Evolutionary conservation across 177 flowering plant genomes (phyloP).

Genomic region (Vitis hybrid): DNA sequence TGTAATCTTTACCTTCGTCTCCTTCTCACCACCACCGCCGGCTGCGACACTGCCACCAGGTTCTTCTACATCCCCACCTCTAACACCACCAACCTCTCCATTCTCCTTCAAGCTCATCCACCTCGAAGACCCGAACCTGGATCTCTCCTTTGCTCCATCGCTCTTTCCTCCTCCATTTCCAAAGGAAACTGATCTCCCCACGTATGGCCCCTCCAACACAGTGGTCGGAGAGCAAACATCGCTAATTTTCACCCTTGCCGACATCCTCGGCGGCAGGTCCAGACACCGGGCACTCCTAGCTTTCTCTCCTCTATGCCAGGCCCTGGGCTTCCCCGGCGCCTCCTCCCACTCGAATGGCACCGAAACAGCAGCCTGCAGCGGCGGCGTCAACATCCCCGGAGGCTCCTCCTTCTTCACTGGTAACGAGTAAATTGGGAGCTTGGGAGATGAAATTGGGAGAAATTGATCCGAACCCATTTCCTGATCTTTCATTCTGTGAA

Average conservation of each 20-base stretch:
- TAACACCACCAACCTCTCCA: constrained; percentile 11
- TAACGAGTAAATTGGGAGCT: constrained; percentile 45
- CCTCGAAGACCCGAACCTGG: constrained; percentile 31
- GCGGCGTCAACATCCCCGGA: constrained; percentile 57
- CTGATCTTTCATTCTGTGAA: background rate
- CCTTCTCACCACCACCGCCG: constrained; percentile 7
- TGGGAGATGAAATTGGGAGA: constrained; percentile 33
- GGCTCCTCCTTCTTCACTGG: constrained; percentile 37
- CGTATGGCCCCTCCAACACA: constrained; percentile 54
- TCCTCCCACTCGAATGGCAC: constrained; percentile 87
- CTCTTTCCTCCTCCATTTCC: constrained; percentile 15
- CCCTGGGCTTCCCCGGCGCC: constrained; percentile 71
- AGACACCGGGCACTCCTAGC: constrained; percentile 33
- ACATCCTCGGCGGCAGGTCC: constrained; percentile 72
- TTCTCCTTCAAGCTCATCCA: constrained; percentile 28
- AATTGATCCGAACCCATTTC: constrained; percentile 1
- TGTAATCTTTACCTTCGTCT: constrained; percentile 37
- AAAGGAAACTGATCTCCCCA: constrained; percentile 25
- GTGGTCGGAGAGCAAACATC: constrained; percentile 52
- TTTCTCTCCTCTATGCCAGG: constrained; percentile 2
- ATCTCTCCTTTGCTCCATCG: constrained; percentile 5
- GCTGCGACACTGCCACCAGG: background rate
- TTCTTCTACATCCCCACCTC: constrained; percentile 14
- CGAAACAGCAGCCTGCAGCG: constrained; percentile 42
- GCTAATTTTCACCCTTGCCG: constrained; percentile 12